Evolutionary conservation across 2,329 filamentous ascomycete species (phyloP).

Genomic region (Ceratocystis ficicola): DNA sequence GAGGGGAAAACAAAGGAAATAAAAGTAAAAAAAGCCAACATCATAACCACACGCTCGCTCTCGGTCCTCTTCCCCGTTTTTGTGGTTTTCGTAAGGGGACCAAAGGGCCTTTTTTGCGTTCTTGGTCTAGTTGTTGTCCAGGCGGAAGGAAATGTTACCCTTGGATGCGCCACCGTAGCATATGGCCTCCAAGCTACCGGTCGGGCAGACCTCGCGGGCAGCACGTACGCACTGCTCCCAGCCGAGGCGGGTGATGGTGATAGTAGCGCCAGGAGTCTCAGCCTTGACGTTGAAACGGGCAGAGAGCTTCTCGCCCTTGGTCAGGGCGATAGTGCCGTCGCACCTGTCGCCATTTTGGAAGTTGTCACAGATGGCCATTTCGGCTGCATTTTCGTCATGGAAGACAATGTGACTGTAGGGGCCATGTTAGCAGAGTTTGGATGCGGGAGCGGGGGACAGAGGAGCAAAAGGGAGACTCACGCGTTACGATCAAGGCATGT

Average conservation of each 20-base stretch:
- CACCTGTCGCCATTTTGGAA: slow-evolving; percentile 38
- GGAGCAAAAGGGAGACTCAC: slow-evolving; percentile 28
- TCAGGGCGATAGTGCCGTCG: slow-evolving; percentile 34
- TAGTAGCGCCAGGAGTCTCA: slow-evolving; percentile 34
- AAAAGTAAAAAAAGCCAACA: slow-evolving; percentile 5
- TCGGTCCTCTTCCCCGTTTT: background rate
- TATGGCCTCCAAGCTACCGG: slow-evolving; percentile 36
- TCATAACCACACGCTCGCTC: background rate
- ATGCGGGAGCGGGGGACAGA: background rate
- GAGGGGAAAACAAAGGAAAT: background rate
- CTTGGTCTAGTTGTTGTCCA: slow-evolving; percentile 25
- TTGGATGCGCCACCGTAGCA: slow-evolving; percentile 38
- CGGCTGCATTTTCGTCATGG: slow-evolving; percentile 39
- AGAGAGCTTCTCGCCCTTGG: slow-evolving; percentile 36
- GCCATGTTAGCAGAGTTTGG: slow-evolving; percentile 16
- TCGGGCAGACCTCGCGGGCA: slow-evolving; percentile 39
- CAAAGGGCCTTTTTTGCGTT: background rate
- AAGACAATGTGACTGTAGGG: slow-evolving; percentile 32
- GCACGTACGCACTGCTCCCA: slow-evolving; percentile 45
- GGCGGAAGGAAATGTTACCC: slow-evolving; percentile 36
- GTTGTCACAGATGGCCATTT: slow-evolving; percentile 41
- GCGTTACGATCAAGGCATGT: slow-evolving; percentile 33
- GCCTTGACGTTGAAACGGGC: slow-evolving; percentile 38
- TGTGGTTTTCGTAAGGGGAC: background rate
- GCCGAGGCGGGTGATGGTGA: slow-evolving; percentile 41